These are phyloP conservation scores for Saccharum hybrid DNA, from an alignment of 202 grass and related monocot genomes.

Conservation along the genomic window DNA sequence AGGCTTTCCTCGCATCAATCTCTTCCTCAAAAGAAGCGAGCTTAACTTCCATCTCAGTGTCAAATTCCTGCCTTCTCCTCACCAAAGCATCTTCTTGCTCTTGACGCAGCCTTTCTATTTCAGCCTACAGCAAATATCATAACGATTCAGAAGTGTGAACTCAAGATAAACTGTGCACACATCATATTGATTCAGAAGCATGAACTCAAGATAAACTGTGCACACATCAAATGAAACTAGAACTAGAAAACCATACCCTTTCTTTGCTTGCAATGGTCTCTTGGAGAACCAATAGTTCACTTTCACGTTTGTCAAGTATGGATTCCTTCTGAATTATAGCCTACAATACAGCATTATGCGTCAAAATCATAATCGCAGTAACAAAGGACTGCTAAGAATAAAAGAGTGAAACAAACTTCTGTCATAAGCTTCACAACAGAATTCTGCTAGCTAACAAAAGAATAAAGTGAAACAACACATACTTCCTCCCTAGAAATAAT, in stretches of 20 bases:
- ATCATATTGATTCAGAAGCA: conserved; percentile 29
- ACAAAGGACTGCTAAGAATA: background rate
- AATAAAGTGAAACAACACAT: conserved; percentile 38
- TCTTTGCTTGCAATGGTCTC: conserved; percentile 86
- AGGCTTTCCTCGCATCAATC: conserved; percentile 43
- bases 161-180: background rate
- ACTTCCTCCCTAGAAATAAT: conserved; percentile 82
- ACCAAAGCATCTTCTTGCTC: conserved; percentile 64
- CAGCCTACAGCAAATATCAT: conserved; percentile 56
- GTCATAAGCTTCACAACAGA: background rate
- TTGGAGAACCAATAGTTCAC: conserved; percentile 81
- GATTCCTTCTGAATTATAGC: conserved; percentile 70
- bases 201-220: conserved; percentile 1
- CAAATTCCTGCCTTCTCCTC: conserved; percentile 65
- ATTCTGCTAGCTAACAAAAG: conserved; percentile 4
- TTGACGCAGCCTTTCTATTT: conserved; percentile 68
- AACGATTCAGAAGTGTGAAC: conserved; percentile 36
- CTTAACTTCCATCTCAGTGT: conserved; percentile 66
- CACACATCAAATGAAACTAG: conserved; percentile 4
- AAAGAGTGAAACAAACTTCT: conserved; percentile 26
- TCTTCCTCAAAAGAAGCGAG: conserved; percentile 55
- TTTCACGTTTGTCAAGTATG: conserved; percentile 74
- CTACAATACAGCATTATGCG: conserved; percentile 50
- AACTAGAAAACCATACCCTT: conserved; percentile 52
- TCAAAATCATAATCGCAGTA: conserved; percentile 11